phyloP scores from a whole-genome alignment of 1,139 yeast species.

The Yamadazyma diospyri region DNA sequence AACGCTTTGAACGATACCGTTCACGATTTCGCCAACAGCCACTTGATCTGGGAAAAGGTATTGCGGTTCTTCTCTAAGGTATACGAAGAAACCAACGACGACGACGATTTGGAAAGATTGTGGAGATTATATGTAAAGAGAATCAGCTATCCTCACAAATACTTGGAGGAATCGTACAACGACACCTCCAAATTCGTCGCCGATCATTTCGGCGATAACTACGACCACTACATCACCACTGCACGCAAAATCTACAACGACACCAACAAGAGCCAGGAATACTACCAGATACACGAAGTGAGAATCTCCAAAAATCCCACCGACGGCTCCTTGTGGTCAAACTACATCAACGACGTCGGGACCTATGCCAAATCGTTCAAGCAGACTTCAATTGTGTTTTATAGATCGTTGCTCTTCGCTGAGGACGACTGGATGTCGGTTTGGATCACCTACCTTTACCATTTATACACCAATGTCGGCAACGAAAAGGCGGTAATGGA shows the following conservation, averaged over 20 bases:
- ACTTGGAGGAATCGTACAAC: constrained; percentile 39
- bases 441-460: constrained; percentile 29
- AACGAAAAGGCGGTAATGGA: constrained; percentile 6
- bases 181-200: constrained; percentile 45
- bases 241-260: constrained; percentile 34
- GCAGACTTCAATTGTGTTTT: constrained; percentile 19
- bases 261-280: constrained; percentile 25
- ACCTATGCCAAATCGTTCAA: constrained; percentile 17
- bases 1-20: constrained; percentile 26
- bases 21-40: constrained; percentile 33
- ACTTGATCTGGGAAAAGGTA: constrained; percentile 32
- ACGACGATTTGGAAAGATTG: constrained; percentile 18
- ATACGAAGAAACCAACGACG: constrained; percentile 11
- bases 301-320: constrained; percentile 17
- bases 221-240: constrained; percentile 34
- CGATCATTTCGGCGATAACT: constrained; percentile 21
- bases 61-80: constrained; percentile 14
- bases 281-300: constrained; percentile 27
- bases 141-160: constrained; percentile 40
- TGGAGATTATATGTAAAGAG: constrained; percentile 30
- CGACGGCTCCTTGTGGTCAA: constrained; percentile 25
- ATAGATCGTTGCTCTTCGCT: constrained; percentile 17
- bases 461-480: constrained; percentile 17
- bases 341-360: constrained; percentile 27
- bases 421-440: constrained; percentile 20